Conservation (phyloP, 129 eudicot genomes). For the Chrysanthemum makinoi region DNA sequence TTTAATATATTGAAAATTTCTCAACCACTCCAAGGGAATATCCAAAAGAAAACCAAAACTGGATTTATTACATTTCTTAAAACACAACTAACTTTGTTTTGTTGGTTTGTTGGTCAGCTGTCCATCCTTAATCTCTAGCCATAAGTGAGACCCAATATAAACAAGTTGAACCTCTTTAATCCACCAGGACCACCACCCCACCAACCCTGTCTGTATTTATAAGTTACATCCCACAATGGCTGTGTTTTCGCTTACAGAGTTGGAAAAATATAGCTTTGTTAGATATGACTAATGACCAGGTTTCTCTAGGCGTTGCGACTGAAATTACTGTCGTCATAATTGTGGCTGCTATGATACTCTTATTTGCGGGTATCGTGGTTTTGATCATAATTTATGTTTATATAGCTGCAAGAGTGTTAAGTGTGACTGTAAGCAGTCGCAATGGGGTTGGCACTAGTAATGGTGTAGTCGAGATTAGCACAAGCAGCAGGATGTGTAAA, state of each 20-base stretch:
- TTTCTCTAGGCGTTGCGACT: background rate
- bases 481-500: background rate
- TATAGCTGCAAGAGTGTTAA: background rate
- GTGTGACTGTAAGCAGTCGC: background rate
- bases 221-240: background rate
- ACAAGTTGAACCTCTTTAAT: background rate
- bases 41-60: background rate
- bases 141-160: background rate
- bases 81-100: conserved; percentile 6
- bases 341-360: background rate
- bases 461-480: background rate
- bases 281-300: background rate
- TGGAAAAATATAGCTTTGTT: background rate
- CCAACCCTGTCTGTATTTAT: background rate
- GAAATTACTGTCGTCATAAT: background rate
- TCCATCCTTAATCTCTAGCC: background rate
- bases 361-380: background rate
- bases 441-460: background rate
- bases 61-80: background rate
- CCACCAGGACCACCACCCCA: background rate
- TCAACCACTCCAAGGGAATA: conserved; percentile 7
- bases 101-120: conserved; percentile 2
- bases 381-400: background rate
- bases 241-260: background rate
- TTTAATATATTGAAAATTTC: background rate